Base-by-base conservation (phyloP, 768 basidiomycete species). In the Pisolithus albus region DNA sequence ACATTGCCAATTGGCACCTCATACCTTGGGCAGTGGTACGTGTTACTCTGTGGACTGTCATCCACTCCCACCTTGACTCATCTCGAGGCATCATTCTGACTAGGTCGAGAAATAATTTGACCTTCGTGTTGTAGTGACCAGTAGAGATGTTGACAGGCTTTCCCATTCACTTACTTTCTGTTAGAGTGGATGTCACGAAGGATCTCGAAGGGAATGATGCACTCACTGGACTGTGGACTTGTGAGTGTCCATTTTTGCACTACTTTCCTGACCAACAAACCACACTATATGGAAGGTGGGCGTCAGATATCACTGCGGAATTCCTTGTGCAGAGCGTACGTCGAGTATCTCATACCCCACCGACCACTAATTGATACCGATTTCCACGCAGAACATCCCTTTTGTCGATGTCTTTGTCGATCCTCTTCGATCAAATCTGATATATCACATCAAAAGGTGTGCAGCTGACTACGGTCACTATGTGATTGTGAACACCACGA, bases 181-280 rank as follows among this genome's bases (percentile, higher is more conserved):
- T 90, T 57, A 74, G 81, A 6, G 71, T 77, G 18, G 86, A 86
- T 54, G 84, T 75, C 16, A 75, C 89, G 53, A 75, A 73, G 59
- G 80, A 84, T 56, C 76, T 88, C 55, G 79, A 88, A 59, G 82
- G 84, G 47, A 71, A 77, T 37, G 83, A 87, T 47, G 82, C 84
- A 26, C 72, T 88, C 46, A 78, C 71, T 45, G 70, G 78, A 47
- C 79, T 89, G 23, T 89, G 84, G 85, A 78, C 77, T 52, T 70
- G 88, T 89, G 57, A 61, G 75, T 38, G 16, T 15, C 54, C 32
- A 16, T 45, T 28, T 15, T 49, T 52, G 10, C 55, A 42, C 47
- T 55, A 23, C 28, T 28, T 28, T 28, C 21, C n/a, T n/a, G 43
- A 11, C n/a, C 21, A 21, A 28, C 59, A 57, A 15, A 52, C 56